Conservation (phyloP, 768 basidiomycete species). For the Crassisporium funariophilum region DNA sequence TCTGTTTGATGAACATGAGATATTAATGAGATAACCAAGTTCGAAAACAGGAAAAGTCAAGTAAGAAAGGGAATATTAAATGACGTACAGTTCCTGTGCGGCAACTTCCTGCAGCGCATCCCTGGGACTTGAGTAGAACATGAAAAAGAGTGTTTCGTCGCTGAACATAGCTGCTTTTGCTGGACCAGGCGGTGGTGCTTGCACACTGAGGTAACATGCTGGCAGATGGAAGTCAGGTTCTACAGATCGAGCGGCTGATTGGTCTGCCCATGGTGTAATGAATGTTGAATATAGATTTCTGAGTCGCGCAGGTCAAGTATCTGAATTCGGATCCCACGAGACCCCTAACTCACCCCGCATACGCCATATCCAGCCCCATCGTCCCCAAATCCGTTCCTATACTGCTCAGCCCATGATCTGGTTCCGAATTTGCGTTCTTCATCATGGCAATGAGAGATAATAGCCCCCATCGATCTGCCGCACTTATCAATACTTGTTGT, state of each 20-base stretch:
- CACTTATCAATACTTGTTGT: constrained; percentile 88
- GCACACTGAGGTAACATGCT: constrained; percentile 85
- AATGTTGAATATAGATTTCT: constrained; percentile 90
- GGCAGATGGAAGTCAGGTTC: constrained; percentile 94
- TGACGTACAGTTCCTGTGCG: constrained; percentile 88
- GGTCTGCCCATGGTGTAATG: constrained; percentile 96
- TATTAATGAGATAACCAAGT: constrained; percentile 9
- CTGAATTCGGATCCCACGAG: constrained; percentile 8
- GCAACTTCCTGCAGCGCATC: constrained; percentile 94
- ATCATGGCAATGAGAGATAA: constrained; percentile 84
- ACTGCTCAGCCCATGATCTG: constrained; percentile 78
- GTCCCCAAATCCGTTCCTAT: constrained; percentile 91
- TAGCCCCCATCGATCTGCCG: constrained; percentile 95
- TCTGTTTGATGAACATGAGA: constrained; percentile 39
- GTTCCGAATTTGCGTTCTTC: constrained; percentile 73
- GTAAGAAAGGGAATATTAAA: constrained; percentile 2
- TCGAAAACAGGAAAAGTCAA: constrained; percentile 4
- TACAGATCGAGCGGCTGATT: constrained; percentile 79
- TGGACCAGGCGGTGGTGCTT: constrained; percentile 82
- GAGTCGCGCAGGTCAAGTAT: constrained; percentile 21
- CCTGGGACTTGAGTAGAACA: constrained; percentile 93
- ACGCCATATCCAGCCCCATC: constrained; percentile 89
- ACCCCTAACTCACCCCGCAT: constrained; percentile 64
- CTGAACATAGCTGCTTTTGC: constrained; percentile 82
- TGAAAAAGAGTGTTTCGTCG: constrained; percentile 97